Evolutionary conservation across 2,329 filamentous ascomycete species (phyloP).

Genomic region (Scedosporium minutisporum): DNA sequence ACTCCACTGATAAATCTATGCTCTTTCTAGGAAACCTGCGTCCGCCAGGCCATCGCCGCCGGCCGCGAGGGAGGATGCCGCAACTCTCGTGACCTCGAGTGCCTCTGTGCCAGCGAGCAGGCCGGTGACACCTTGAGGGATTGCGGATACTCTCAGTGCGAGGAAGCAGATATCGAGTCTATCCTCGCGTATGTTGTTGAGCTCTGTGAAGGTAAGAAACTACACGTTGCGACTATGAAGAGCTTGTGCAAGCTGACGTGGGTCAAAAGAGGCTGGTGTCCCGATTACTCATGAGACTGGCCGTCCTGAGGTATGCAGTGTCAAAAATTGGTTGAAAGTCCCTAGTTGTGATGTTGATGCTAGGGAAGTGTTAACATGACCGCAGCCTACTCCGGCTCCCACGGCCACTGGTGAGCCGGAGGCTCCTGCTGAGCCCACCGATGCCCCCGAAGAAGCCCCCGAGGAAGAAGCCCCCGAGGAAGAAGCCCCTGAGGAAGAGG

Average conservation of each 20-base stretch:
- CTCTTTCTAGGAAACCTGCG: neutral
- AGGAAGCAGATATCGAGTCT: neutral
- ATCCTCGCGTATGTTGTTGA: neutral
- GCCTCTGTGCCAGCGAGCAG: neutral
- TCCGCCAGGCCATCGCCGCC: neutral
- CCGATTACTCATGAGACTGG: constrained; percentile 1
- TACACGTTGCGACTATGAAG: no score
- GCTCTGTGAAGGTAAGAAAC: neutral
- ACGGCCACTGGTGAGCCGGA: neutral
- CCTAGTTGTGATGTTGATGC: neutral
- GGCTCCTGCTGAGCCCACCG: neutral
- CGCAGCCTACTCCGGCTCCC: neutral
- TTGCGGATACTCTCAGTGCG: constrained; percentile 2
- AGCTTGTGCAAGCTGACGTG: neutral
- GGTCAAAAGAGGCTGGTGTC: neutral
- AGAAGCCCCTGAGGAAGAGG: neutral
- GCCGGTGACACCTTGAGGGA: constrained; percentile 1
- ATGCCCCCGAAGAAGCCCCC: neutral
- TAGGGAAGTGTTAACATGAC: neutral
- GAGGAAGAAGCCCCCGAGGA: neutral
- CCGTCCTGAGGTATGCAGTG: neutral
- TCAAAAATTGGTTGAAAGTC: no score
- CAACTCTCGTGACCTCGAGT: neutral
- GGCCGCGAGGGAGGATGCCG: neutral
- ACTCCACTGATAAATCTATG: neutral